Evolutionary conservation across 768 basidiomycete species (phyloP).

Genomic region (Lentinula lateritia): DNA sequence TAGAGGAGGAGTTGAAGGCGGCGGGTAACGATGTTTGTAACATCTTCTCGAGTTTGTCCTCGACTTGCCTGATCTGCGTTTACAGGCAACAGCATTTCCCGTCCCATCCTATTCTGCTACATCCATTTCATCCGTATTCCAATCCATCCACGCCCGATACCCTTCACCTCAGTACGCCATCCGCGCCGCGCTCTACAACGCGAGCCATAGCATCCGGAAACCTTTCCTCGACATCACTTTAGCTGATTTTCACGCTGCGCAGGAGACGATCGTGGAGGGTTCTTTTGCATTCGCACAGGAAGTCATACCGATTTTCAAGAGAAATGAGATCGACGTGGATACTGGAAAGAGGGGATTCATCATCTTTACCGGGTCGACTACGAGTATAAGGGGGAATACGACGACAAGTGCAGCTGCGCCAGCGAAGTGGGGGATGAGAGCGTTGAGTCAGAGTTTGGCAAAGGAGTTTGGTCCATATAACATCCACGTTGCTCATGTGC

Average conservation of each 20-base stretch:
- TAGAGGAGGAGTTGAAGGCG: conserved; percentile 49
- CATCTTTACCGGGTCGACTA: conserved; percentile 72
- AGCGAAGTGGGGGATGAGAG: conserved; percentile 57
- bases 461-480: conserved; percentile 73
- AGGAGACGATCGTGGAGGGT: conserved; percentile 49
- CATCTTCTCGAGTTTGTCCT: neutral
- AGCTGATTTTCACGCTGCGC: conserved; percentile 44
- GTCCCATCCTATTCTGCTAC: conserved; percentile 32
- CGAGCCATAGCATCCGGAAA: conserved; percentile 53
- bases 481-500: conserved; percentile 66
- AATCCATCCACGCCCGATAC: conserved; percentile 35
- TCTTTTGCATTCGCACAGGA: conserved; percentile 62
- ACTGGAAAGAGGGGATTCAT: conserved; percentile 54
- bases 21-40: conserved; percentile 49
- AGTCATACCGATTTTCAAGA: conserved; percentile 53
- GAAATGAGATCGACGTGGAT: conserved; percentile 28
- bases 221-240: conserved; percentile 60
- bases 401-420: conserved; percentile 59
- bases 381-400: conserved; percentile 56
- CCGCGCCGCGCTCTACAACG: conserved; percentile 63
- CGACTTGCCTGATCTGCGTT: neutral
- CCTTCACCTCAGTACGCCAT: conserved; percentile 43
- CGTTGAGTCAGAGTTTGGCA: conserved; percentile 63
- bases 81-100: conserved; percentile 13
- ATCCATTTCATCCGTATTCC: conserved; percentile 47